phyloP scores from a whole-genome alignment of 148 eudicot species.

The Fagopyrum tataricum region DNA sequence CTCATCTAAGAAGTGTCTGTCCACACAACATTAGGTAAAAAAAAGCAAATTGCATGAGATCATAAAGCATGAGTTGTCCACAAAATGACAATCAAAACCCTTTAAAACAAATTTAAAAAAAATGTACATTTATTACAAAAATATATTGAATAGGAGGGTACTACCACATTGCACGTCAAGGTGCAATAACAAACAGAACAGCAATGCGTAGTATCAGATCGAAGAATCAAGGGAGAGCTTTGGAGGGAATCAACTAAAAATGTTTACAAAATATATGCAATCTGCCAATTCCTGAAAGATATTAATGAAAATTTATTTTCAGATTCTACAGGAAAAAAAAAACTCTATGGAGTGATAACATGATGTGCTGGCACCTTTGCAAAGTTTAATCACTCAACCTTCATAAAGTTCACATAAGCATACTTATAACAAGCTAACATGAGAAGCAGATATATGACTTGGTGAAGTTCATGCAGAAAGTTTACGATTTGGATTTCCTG shows the following conservation, averaged over 20 bases:
- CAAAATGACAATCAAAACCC: not conserved
- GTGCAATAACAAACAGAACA: not conserved
- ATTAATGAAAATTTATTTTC: not conserved
- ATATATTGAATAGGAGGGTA: not conserved
- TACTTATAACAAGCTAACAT: not conserved
- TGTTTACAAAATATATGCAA: not conserved
- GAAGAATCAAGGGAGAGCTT: not conserved
- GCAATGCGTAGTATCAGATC: not conserved
- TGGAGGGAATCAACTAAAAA: not conserved
- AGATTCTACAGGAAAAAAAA: not conserved
- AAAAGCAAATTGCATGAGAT: not conserved
- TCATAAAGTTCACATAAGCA: not conserved
- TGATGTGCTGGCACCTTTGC: not conserved
- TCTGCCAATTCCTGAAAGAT: not conserved
- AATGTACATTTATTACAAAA: not conserved
- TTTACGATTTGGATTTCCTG: not conserved
- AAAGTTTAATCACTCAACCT: not conserved
- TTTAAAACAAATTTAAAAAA: not conserved
- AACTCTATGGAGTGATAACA: not conserved
- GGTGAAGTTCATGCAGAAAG: not conserved
- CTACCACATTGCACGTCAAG: not conserved
- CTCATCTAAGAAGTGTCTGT: not conserved
- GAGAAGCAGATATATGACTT: not conserved
- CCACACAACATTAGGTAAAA: not conserved
- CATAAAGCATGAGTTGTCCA: not conserved